These are phyloP conservation scores for Carex kokanica DNA, from an alignment of 176 grass and related monocot species.

Conservation along the genomic window DNA sequence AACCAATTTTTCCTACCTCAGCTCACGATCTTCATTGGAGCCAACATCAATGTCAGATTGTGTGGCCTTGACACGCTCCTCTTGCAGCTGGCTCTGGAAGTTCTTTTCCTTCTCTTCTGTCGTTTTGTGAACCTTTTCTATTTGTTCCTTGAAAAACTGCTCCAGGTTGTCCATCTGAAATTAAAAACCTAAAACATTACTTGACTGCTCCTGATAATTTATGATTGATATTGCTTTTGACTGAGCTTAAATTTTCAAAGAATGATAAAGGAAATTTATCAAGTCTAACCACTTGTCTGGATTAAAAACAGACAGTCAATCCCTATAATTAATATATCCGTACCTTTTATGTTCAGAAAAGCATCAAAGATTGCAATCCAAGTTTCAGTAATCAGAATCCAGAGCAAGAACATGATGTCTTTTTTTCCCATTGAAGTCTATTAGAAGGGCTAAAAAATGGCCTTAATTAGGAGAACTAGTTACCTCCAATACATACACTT, in stretches of 20 bases:
- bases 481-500: background rate
- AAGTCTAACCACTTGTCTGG: background rate
- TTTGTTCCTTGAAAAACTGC: conserved; percentile 61
- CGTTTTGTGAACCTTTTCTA: conserved; percentile 48
- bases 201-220: background rate
- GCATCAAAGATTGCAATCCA: background rate
- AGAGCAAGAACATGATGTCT: background rate
- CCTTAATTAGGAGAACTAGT: background rate
- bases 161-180: conserved; percentile 77
- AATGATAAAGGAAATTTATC: background rate
- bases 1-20: conserved; percentile 39
- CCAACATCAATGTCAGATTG: conserved; percentile 47
- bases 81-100: conserved; percentile 56
- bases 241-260: background rate
- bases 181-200: conserved; percentile 16
- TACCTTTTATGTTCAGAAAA: background rate
- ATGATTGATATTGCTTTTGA: conserved; percentile 2
- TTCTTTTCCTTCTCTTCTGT: conserved; percentile 58
- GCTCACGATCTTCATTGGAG: conserved; percentile 43
- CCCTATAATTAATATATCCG: background rate
- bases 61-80: conserved; percentile 54
- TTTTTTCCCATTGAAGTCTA: background rate
- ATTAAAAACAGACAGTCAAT: background rate
- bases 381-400: background rate
- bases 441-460: background rate